Percentiles rank a stretch among this genome's conserved stretches.
phyloP scores from a whole-genome alignment of 2,329 filamentous ascomycete genomes.

The Fusarium continuum region DNA sequence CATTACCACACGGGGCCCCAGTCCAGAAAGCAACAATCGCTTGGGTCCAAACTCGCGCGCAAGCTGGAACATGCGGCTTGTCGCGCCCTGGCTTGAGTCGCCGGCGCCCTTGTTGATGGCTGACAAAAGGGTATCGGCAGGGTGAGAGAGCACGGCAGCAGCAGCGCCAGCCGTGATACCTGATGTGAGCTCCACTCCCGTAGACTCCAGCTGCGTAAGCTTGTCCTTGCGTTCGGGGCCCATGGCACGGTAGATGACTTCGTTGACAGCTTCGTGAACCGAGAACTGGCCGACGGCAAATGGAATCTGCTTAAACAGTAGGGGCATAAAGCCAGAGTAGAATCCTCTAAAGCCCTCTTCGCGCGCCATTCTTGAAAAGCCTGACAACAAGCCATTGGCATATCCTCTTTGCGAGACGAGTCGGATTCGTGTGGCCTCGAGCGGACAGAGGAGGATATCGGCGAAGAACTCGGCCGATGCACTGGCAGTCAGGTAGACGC shows the following conservation, averaged over 20 bases:
- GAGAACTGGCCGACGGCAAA: constrained; percentile 97
- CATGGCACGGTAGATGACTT: constrained; percentile 75
- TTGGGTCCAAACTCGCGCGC: constrained; percentile 61
- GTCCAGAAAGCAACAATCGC: constrained; percentile 56
- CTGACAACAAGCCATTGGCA: constrained; percentile 74
- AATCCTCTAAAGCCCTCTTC: constrained; percentile 83
- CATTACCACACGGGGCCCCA: constrained; percentile 63
- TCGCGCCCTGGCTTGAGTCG: constrained; percentile 57
- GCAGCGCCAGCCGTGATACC: constrained; percentile 90
- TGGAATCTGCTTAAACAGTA: constrained; percentile 88
- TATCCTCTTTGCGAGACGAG: constrained; percentile 85
- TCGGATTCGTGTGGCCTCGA: constrained; percentile 82
- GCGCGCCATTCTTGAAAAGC: constrained; percentile 78
- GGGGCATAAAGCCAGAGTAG: constrained; percentile 89
- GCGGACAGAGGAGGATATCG: constrained; percentile 86
- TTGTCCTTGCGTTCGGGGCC: constrained; percentile 73
- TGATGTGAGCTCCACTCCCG: constrained; percentile 84
- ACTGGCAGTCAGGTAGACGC: constrained; percentile 77
- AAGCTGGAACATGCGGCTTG: constrained; percentile 62
- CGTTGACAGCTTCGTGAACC: constrained; percentile 88
- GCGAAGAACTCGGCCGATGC: constrained; percentile 76
- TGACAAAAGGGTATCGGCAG: constrained; percentile 73
- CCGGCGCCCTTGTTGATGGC: constrained; percentile 66
- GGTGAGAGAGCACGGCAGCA: constrained; percentile 87
- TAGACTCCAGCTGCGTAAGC: constrained; percentile 76